These are phyloP conservation scores for Phialemoniopsis sp. DNA, from an alignment of 2,329 filamentous ascomycete species.

Conservation along the genomic window DNA sequence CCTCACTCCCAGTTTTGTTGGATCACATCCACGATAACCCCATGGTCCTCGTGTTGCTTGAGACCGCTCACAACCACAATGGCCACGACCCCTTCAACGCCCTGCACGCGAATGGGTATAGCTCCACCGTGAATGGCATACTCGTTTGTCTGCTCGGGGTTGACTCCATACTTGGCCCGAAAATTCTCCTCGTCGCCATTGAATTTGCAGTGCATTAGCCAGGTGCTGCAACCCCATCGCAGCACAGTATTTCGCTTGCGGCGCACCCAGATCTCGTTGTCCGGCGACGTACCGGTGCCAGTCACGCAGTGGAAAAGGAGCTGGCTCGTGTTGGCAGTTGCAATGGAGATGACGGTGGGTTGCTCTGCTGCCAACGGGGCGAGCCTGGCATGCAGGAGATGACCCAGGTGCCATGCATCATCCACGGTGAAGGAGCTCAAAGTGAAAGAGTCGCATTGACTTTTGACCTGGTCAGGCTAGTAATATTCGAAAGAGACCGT, in stretches of 20 bases:
- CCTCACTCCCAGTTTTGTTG: slow-evolving; percentile 39
- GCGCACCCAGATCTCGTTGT: slow-evolving; percentile 67
- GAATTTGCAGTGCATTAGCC: slow-evolving; percentile 68
- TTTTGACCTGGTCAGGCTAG: no score
- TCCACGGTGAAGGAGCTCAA: slow-evolving; percentile 54
- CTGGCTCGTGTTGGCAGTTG: slow-evolving; percentile 53
- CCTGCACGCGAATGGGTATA: slow-evolving; percentile 66
- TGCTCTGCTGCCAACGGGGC: slow-evolving; percentile 39
- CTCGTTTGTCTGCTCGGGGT: slow-evolving; percentile 44
- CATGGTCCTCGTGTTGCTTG: slow-evolving; percentile 75
- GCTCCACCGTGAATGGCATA: slow-evolving; percentile 79
- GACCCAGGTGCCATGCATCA: slow-evolving; percentile 63
- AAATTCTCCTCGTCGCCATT: slow-evolving; percentile 61
- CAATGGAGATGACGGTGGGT: slow-evolving; percentile 60
- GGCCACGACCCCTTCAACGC: slow-evolving; percentile 72
- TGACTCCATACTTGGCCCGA: slow-evolving; percentile 59
- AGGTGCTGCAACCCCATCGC: slow-evolving; percentile 65
- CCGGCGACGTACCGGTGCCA: slow-evolving; percentile 62
- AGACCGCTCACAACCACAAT: slow-evolving; percentile 74
- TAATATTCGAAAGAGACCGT: no score
- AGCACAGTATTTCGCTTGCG: slow-evolving; percentile 71
- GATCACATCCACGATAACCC: slow-evolving; percentile 67
- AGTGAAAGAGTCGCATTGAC: slow-evolving; percentile 29
- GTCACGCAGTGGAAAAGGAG: slow-evolving; percentile 68
- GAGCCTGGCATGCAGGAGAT: slow-evolving; percentile 60